A percentile compares a stretch with the other conserved stretches of the same genome.
Evolutionary conservation across 2,329 filamentous ascomycete species (phyloP).

Genomic region (Botrytis deweyae): DNA sequence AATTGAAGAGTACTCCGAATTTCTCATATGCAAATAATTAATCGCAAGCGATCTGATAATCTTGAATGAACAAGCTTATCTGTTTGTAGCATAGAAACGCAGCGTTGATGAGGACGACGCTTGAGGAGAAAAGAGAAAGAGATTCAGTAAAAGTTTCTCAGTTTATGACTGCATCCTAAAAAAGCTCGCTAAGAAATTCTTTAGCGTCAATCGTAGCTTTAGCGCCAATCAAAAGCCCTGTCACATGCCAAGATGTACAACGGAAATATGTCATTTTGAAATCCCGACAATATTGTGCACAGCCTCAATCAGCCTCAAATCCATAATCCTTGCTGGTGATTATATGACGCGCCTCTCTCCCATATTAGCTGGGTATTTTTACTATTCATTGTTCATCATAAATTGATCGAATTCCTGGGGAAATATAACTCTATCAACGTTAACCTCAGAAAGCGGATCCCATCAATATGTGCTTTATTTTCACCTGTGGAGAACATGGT

Average conservation of each 20-base stretch:
- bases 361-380: neutral
- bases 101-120: slow-evolving; percentile 86
- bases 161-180: slow-evolving; percentile 11
- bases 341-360: slow-evolving; percentile 12
- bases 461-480: slow-evolving; percentile 25
- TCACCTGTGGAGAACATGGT: slow-evolving; percentile 40
- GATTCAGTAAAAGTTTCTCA: neutral
- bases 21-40: slow-evolving; percentile 76
- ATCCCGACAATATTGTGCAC: neutral
- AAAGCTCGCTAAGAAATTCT: slow-evolving; percentile 2
- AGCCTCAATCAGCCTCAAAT: slow-evolving; percentile 13
- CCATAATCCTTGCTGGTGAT: slow-evolving; percentile 9
- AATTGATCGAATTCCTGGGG: slow-evolving; percentile 7
- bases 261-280: neutral
- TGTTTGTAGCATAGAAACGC: slow-evolving; percentile 93
- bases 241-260: neutral
- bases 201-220: slow-evolving; percentile 3
- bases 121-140: slow-evolving; percentile 40
- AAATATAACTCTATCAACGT: slow-evolving; percentile 5
- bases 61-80: slow-evolving; percentile 47
- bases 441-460: slow-evolving; percentile 7
- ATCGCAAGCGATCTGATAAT: slow-evolving; percentile 34
- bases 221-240: neutral
- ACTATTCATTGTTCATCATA: neutral
- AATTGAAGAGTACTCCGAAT: slow-evolving; percentile 95